Conservation (phyloP, 2,329 filamentous ascomycete species). For the Sarocladium kiliense region DNA sequence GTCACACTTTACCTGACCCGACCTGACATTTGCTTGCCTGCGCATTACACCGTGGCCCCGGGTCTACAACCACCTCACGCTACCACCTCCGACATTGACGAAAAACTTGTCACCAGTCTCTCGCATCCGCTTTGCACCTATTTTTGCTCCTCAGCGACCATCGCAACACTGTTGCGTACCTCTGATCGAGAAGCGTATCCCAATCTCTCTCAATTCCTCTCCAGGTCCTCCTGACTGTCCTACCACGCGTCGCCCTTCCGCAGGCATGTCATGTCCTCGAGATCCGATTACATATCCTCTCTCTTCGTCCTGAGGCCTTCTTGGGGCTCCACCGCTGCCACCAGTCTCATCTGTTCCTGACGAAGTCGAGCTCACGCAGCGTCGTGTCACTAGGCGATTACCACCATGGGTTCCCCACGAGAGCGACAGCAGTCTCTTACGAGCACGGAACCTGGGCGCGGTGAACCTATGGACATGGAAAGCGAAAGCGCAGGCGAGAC, state of each 20-base stretch:
- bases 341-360: neutral
- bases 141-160: neutral
- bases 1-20: neutral
- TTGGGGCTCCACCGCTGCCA: neutral
- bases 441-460: neutral
- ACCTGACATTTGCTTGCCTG: too few species aligned
- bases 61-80: neutral
- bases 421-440: neutral
- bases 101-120: neutral
- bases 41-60: neutral
- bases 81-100: neutral
- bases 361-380: neutral
- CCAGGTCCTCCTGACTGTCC: neutral
- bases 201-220: neutral
- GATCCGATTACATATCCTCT: neutral
- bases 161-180: neutral
- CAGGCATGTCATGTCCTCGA: conserved; percentile 4
- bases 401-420: neutral
- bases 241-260: neutral
- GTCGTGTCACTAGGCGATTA: neutral
- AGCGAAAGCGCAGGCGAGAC: conserved; percentile 23
- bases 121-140: neutral
- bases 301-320: neutral
- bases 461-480: conserved; percentile 27
- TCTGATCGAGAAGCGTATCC: neutral